A percentile compares a stretch with the other conserved stretches of the same genome.
Evolutionary conservation across 2,329 filamentous ascomycete species (phyloP).

Genomic region (Claviceps digitariae): DNA sequence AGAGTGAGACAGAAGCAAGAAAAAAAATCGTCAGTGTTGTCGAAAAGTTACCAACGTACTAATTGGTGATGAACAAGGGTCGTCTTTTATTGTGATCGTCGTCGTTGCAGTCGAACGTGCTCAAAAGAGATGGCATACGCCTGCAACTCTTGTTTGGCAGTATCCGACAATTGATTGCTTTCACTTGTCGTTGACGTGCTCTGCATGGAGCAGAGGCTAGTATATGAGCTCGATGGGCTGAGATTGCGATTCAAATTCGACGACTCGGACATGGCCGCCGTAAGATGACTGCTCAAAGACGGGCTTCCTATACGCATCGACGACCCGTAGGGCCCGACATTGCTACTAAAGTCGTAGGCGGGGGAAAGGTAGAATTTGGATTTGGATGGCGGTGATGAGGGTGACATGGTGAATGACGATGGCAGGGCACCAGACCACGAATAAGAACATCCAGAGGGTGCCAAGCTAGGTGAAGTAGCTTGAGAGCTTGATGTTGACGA

Average conservation of each 20-base stretch:
- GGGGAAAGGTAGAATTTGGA: conserved; percentile 56
- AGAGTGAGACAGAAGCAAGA: too few species aligned
- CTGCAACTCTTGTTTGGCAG: conserved; percentile 65
- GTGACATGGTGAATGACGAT: not conserved
- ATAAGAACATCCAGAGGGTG: conserved; percentile 36
- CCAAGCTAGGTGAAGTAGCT: conserved; percentile 42
- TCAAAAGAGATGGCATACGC: conserved; percentile 86
- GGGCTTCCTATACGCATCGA: conserved; percentile 29
- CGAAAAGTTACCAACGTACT: too few species aligned
- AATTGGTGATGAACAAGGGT: too few species aligned
- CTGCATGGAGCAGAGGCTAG: conserved; percentile 68
- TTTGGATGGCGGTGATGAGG: conserved; percentile 6
- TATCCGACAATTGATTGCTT: conserved; percentile 51
- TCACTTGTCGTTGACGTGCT: conserved; percentile 45
- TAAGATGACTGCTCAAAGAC: conserved; percentile 12
- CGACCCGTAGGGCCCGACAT: conserved; percentile 45
- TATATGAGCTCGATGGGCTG: conserved; percentile 66
- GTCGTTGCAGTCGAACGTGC: conserved; percentile 51
- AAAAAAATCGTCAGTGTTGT: conserved; percentile 5
- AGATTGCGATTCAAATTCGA: conserved; percentile 27
- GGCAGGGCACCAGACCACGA: conserved; percentile 25
- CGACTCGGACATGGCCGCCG: conserved; percentile 14
- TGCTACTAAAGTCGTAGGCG: conserved; percentile 62
- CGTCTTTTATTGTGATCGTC: conserved; percentile 38
- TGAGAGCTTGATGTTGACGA: conserved; percentile 41